Base-by-base conservation (phyloP, 2,329 filamentous ascomycete species). In the Teratosphaeria destructans region DNA sequence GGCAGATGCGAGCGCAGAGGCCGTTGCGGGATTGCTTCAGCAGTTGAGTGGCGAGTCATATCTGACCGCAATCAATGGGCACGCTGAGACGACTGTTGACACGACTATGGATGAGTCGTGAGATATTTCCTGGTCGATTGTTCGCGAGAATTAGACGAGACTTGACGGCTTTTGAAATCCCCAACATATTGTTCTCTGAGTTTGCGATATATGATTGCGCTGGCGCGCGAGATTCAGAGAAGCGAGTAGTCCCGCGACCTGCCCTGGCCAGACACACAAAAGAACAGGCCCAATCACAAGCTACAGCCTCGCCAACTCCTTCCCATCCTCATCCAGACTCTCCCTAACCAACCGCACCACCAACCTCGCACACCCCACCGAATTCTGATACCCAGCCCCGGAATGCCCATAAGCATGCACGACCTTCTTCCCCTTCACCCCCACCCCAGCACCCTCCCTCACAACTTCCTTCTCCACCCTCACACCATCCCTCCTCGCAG, bases 401-500 rank as follows among this genome's bases (percentile, higher is more conserved):
- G 72, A 74, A 74, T 79, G 76, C 12, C 77, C 78, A 73, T 79
- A 80, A 57, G 72, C 68, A 73, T 79, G 78, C 43, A 78, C 73
- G 10, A 79, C 70, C 58, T 63, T 66, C 65, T 64, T 68, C 14
- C 63, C 63, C 3, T 65, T 68, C 3, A 27, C 55, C n/a, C n/a
- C 19, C 8, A 19, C 8, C 43, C 43, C n/a, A 19, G n/a, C n/a
- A 10, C 43, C 43, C 8, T 49, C 43, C 10, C 19, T 49, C 12
- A 70, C 66, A 26, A 64, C 66, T 62, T 79, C 76, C 53, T 66
- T 61, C 66, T 78, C 77, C 14, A 78, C 67, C 63, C 77, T 75
- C 58, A 72, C 67, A 1, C 76, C 77, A 5, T 76, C 76, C 52
- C 67, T 68, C 65, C 77, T 72, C n/a, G 70, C 74, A 10, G 78